Evolutionary conservation across 257 asterid species (phyloP).

Genomic region (Leptodermis oblonga): DNA sequence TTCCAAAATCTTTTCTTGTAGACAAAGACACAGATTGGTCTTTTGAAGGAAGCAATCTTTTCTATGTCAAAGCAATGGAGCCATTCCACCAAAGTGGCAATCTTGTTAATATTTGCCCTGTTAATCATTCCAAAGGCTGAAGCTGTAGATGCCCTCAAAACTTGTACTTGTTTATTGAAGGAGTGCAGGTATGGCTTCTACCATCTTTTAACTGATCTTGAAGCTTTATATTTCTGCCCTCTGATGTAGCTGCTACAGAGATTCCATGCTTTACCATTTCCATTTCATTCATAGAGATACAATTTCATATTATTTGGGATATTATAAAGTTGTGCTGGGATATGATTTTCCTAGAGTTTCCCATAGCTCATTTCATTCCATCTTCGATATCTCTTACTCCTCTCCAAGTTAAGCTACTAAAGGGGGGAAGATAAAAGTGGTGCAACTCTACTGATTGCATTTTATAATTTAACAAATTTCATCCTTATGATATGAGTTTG

Average conservation of each 20-base stretch:
- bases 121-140: slow-evolving; percentile 65
- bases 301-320: not conserved
- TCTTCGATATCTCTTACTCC: not conserved
- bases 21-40: slow-evolving; percentile 39
- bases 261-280: not conserved
- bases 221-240: not conserved
- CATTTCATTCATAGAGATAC: not conserved
- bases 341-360: not conserved
- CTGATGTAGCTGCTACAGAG: not conserved
- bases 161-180: slow-evolving; percentile 77
- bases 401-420: not conserved
- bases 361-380: not conserved
- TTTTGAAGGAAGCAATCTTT: slow-evolving; percentile 28
- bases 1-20: slow-evolving; percentile 21
- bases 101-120: slow-evolving; percentile 51
- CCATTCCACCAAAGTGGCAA: slow-evolving; percentile 48
- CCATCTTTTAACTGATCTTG: not conserved
- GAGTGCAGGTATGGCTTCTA: slow-evolving; percentile 74
- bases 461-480: not conserved
- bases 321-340: not conserved
- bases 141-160: slow-evolving; percentile 90
- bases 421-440: not conserved
- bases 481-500: not conserved
- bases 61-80: slow-evolving; percentile 51
- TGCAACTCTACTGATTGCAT: not conserved